A percentile compares a stretch with the other conserved stretches of the same genome.
Evolutionary conservation across 371 early-diverging fungal genomes (phyloP).

Genomic region (Blakeslea trispora): DNA sequence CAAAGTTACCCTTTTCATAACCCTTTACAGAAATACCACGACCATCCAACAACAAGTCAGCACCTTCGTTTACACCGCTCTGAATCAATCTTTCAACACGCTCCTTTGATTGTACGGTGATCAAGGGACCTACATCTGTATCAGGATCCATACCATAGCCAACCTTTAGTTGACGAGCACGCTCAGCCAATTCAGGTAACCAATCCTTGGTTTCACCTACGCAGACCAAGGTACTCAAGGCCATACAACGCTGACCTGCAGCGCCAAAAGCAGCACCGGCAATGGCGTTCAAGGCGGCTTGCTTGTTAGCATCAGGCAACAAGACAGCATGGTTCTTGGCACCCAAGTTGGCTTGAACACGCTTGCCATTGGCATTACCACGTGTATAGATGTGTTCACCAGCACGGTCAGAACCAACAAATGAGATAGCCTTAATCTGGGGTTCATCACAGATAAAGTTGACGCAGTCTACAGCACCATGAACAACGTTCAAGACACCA

Average conservation of each 20-base stretch:
- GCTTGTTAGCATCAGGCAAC: conserved; percentile 89
- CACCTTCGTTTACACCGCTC: conserved; percentile 90
- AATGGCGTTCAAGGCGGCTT: conserved; percentile 88
- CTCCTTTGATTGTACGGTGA: conserved; percentile 77
- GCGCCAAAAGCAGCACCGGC: conserved; percentile 97
- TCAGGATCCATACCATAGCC: conserved; percentile 85
- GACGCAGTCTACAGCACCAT: conserved; percentile 89
- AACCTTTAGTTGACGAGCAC: conserved; percentile 86
- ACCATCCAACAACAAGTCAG: conserved; percentile 87
- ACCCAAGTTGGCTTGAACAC: conserved; percentile 95
- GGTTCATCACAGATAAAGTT: conserved; percentile 91
- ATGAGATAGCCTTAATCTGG: conserved; percentile 90
- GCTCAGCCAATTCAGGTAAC: conserved; percentile 88
- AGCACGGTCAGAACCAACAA: conserved; percentile 92
- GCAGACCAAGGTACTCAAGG: conserved; percentile 88
- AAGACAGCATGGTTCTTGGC: conserved; percentile 98
- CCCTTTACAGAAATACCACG: conserved; percentile 71
- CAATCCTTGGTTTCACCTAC: conserved; percentile 89
- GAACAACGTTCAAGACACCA: conserved; percentile 94
- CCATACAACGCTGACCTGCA: conserved; percentile 97
- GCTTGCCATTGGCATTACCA: conserved; percentile 90
- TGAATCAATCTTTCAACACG: conserved; percentile 84
- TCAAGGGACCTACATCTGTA: conserved; percentile 93
- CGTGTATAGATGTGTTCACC: conserved; percentile 85
- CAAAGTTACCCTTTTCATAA: conserved; percentile 93